phyloP scores from a whole-genome alignment of 495 filamentous ascomycete species.

The Hypoxylon trugodes region DNA sequence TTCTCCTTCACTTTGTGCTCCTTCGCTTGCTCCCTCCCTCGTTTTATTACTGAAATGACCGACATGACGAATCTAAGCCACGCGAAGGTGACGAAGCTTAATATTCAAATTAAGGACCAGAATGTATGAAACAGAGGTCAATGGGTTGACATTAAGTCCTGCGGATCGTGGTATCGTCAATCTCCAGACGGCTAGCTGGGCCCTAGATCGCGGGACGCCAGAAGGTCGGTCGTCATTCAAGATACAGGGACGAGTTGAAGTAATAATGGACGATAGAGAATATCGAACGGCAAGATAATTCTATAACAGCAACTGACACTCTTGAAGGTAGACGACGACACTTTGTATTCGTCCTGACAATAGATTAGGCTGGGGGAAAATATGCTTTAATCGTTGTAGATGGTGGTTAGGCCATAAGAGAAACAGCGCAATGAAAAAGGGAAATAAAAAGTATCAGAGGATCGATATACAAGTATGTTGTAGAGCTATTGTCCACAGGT shows the following conservation, averaged over 20 bases:
- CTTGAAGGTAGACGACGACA: conserved; percentile 1
- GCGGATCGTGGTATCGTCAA: background rate
- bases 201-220: background rate
- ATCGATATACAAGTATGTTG: too few relatives aligned
- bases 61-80: conserved; percentile 53
- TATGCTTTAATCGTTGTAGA: background rate
- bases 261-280: background rate
- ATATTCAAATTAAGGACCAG: too few relatives aligned
- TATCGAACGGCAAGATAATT: background rate
- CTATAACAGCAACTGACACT: background rate
- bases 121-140: too few relatives aligned
- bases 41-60: conserved; percentile 59
- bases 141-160: background rate
- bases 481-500: too few relatives aligned
- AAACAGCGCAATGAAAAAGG: background rate
- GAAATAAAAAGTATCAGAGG: too few relatives aligned
- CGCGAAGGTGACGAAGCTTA: too few relatives aligned
- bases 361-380: background rate
- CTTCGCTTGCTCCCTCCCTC: conserved; percentile 58
- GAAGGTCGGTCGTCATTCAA: background rate
- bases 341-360: background rate
- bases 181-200: background rate
- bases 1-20: conserved; percentile 62
- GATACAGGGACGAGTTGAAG: background rate
- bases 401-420: background rate